These are phyloP conservation scores for Decorospora gaudefroyi DNA, from an alignment of 2,329 filamentous ascomycete genomes.

Conservation along the genomic window DNA sequence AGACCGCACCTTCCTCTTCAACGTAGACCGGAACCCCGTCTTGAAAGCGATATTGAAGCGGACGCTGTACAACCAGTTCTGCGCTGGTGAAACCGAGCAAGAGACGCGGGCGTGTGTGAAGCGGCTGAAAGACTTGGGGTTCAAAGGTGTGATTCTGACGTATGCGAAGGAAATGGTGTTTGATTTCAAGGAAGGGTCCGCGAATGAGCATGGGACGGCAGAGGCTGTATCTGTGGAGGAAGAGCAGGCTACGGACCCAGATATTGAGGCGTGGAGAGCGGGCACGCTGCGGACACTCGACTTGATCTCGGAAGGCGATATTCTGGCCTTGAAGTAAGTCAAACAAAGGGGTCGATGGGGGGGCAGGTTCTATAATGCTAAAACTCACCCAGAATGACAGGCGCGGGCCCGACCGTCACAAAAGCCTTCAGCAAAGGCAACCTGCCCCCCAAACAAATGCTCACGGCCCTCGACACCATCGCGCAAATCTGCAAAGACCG, in stretches of 20 bases:
- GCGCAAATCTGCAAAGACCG: constrained; percentile 48
- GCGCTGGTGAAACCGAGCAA: constrained; percentile 72
- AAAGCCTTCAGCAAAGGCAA: constrained; percentile 46
- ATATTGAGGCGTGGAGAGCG: constrained; percentile 46
- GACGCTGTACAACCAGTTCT: constrained; percentile 90
- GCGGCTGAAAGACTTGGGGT: constrained; percentile 70
- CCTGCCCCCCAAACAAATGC: constrained; percentile 50
- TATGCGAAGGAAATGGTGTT: constrained; percentile 72
- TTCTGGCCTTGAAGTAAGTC: constrained; percentile 41
- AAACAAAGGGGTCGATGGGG: not conserved
- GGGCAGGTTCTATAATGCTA: constrained; percentile 5
- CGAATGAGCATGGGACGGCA: constrained; percentile 21
- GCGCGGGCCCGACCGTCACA: constrained; percentile 50
- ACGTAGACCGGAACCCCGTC: constrained; percentile 74
- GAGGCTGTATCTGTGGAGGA: constrained; percentile 8
- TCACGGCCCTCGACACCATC: constrained; percentile 51
- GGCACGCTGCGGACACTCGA: constrained; percentile 39
- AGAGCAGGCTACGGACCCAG: constrained; percentile 20
- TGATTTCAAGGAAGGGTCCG: constrained; percentile 43
- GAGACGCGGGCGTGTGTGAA: constrained; percentile 70
- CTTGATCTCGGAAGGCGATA: constrained; percentile 37
- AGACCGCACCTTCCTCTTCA: constrained; percentile 45
- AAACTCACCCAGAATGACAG: constrained; percentile 47
- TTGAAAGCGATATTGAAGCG: constrained; percentile 73
- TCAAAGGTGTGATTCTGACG: constrained; percentile 79